phyloP scores from a whole-genome alignment of 1,139 yeast species.

The Trichomonascaceae sp. region DNA sequence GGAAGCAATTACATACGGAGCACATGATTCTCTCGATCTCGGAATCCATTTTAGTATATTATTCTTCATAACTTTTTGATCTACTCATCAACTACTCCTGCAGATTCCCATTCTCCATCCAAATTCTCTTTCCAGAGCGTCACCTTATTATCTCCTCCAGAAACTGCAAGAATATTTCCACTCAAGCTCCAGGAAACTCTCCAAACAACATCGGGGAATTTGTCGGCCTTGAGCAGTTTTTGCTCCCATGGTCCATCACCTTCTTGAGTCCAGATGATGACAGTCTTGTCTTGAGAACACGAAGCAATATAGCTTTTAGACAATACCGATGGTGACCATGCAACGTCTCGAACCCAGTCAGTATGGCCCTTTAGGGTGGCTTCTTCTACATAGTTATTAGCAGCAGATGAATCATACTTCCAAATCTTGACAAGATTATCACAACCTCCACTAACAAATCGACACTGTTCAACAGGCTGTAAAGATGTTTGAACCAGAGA shows the following conservation, averaged over 20 bases:
- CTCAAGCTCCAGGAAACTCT: constrained; percentile 96
- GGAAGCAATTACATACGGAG: too few relatives aligned
- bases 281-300: constrained; percentile 95
- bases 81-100: constrained; percentile 86
- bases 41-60: too few relatives aligned
- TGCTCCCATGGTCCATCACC: constrained; percentile 73
- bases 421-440: constrained; percentile 92
- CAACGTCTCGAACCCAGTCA: constrained; percentile 98
- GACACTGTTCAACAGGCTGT: constrained; percentile 29
- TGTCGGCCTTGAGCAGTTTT: constrained; percentile 59
- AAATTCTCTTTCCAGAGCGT: constrained; percentile 95
- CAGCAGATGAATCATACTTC: constrained; percentile 52
- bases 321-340: constrained; percentile 92
- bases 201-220: constrained; percentile 97
- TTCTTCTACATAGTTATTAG: constrained; percentile 62
- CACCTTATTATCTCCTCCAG: constrained; percentile 94
- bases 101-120: constrained; percentile 93
- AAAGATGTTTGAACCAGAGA: constrained; percentile 32
- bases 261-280: constrained; percentile 87
- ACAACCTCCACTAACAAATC: constrained; percentile 92
- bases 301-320: constrained; percentile 92
- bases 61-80: neutral
- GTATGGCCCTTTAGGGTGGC: constrained; percentile 80
- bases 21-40: too few relatives aligned
- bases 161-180: constrained; percentile 90